Percentiles rank a stretch among this genome's conserved stretches.
phyloP scores from a whole-genome alignment of 1,284 basidiomycete species.

The Puccinia horiana region DNA sequence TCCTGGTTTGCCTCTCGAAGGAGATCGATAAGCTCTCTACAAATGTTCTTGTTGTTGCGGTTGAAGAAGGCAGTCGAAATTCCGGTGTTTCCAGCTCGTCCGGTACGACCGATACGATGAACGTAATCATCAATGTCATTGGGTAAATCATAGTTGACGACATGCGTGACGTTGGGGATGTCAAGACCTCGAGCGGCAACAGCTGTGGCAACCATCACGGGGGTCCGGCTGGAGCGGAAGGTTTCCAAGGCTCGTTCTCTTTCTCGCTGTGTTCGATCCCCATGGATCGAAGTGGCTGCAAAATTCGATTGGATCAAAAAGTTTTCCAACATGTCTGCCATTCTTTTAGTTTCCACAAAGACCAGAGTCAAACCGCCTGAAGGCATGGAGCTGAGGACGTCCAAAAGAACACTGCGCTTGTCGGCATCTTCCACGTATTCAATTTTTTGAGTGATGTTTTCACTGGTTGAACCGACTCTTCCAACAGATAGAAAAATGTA shows the following conservation, averaged over 20 bases:
- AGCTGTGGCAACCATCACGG: conserved; percentile 95
- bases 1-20: conserved; percentile 97
- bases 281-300: conserved; percentile 92
- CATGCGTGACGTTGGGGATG: conserved; percentile 98
- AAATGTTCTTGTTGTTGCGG: conserved; percentile 85
- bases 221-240: conserved; percentile 91
- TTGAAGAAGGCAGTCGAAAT: conserved; percentile 90
- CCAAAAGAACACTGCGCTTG: conserved; percentile 94
- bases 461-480: conserved; percentile 95
- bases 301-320: conserved; percentile 84
- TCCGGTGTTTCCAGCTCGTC: conserved; percentile 98
- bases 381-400: conserved; percentile 79
- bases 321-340: conserved; percentile 97
- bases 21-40: conserved; percentile 85
- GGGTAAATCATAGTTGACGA: conserved; percentile 98
- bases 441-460: conserved; percentile 97
- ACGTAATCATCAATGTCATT: conserved; percentile 99
- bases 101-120: conserved; percentile 97
- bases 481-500: conserved; percentile 99
- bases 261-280: conserved; percentile 95
- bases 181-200: conserved; percentile 98
- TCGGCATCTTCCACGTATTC: conserved; percentile 98
- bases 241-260: conserved; percentile 93
- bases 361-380: conserved; percentile 82
- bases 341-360: conserved; percentile 99